Evolutionary conservation across 2,329 filamentous ascomycete genomes (phyloP).

Genomic region (Nemania sp.): DNA sequence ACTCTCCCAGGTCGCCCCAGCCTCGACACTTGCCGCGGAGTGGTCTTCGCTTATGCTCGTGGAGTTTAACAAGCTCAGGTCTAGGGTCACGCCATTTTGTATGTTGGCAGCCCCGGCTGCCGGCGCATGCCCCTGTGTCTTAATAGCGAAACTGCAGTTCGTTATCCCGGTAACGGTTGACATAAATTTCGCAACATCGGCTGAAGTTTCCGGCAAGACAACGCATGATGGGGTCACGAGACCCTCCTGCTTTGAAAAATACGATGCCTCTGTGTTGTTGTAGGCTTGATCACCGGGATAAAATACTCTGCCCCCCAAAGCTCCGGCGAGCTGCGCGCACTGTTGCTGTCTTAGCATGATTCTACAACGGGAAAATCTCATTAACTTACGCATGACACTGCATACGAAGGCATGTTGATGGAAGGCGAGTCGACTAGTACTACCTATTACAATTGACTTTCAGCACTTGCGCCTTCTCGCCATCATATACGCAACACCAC

Average conservation of each 20-base stretch:
- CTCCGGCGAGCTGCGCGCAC: background rate
- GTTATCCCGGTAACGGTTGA: background rate
- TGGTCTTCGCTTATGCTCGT: slow-evolving; percentile 2
- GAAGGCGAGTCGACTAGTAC: background rate
- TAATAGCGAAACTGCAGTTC: background rate
- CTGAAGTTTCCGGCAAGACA: background rate
- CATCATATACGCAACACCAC: background rate
- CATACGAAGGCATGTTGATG: background rate
- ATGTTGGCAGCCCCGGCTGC: background rate
- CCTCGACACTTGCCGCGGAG: slow-evolving; percentile 6
- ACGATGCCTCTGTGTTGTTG: background rate
- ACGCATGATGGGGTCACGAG: background rate
- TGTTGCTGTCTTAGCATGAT: background rate
- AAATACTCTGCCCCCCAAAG: background rate
- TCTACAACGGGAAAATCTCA: background rate
- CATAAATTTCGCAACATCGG: background rate
- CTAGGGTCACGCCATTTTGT: background rate
- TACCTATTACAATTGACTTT: background rate
- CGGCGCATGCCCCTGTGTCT: background rate
- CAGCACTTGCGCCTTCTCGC: background rate
- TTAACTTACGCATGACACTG: background rate
- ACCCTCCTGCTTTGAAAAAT: background rate
- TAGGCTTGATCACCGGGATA: background rate
- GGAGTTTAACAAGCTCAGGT: background rate
- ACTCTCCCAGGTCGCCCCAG: slow-evolving; percentile 6